Conservation (phyloP, 2,329 filamentous ascomycete species). For the Colletotrichum gigasporum region DNA sequence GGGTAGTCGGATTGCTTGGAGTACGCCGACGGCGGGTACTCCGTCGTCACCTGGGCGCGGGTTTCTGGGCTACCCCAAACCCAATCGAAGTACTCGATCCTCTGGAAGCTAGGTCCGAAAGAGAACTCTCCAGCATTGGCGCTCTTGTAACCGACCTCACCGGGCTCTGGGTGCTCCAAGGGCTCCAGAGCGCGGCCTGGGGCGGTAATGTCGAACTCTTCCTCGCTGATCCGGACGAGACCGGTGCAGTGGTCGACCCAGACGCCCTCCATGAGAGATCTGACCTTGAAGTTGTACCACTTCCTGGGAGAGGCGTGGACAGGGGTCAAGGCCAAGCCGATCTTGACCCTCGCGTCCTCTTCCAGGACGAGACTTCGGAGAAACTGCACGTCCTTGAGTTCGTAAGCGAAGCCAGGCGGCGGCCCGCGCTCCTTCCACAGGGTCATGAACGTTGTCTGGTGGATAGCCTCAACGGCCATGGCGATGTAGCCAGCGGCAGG, state of each 20-base stretch:
- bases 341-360: neutral
- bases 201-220: neutral
- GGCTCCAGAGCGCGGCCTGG: neutral
- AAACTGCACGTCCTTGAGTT: neutral
- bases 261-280: neutral
- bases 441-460: neutral
- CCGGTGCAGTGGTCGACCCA: conserved; percentile 9
- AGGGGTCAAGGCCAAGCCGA: neutral
- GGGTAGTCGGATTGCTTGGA: neutral
- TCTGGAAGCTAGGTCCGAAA: conserved; percentile 8
- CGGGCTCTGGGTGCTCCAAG: neutral
- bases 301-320: neutral
- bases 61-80: neutral
- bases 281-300: conserved; percentile 16
- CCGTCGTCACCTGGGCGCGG: neutral
- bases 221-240: neutral
- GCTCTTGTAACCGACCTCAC: conserved; percentile 1
- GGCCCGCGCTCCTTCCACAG: neutral
- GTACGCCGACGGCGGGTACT: neutral
- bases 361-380: neutral
- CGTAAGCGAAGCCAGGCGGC: neutral
- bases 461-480: conserved; percentile 23
- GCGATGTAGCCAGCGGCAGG: conserved; percentile 32
- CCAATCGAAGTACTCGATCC: neutral
- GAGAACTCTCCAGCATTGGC: neutral